A percentile compares a stretch with the other conserved stretches of the same genome.
These are phyloP conservation scores for Botrytis medusae DNA, from an alignment of 2,329 filamentous ascomycete species.

Conservation along the genomic window DNA sequence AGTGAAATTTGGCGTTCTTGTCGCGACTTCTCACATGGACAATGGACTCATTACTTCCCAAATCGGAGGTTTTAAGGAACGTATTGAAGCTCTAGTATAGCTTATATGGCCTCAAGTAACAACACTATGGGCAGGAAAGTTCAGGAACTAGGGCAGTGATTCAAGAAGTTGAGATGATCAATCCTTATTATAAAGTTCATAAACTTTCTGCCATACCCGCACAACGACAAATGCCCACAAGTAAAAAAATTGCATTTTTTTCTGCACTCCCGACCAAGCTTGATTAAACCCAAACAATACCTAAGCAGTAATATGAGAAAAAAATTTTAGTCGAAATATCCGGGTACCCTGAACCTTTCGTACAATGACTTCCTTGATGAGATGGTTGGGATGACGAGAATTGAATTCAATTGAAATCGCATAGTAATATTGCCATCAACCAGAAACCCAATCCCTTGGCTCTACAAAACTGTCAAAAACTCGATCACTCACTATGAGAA, in stretches of 20 bases:
- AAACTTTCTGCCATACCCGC: neutral
- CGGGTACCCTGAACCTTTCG: neutral
- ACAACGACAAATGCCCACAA: neutral
- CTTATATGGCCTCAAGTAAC: neutral
- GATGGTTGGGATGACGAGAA: neutral
- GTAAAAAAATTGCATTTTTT: too few species aligned
- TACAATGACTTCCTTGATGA: neutral
- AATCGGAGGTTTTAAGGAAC: neutral
- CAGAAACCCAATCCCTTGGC: neutral
- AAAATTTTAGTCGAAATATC: neutral
- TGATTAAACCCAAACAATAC: neutral
- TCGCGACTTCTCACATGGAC: neutral
- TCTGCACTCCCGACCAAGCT: neutral
- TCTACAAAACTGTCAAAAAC: too few species aligned
- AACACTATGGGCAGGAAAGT: neutral
- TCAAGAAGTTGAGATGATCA: neutral
- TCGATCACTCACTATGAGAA: slow-evolving; percentile 2
- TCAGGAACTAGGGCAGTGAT: neutral
- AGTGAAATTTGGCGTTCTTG: neutral
- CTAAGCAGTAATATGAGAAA: neutral
- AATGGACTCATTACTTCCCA: neutral
- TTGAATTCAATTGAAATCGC: neutral
- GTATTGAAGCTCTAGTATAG: neutral
- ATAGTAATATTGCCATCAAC: neutral
- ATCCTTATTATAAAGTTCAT: neutral